A percentile compares a stretch with the other conserved stretches of the same genome.
Evolutionary conservation across 148 eudicot species (phyloP).

Genomic region (Silene uniflora): DNA sequence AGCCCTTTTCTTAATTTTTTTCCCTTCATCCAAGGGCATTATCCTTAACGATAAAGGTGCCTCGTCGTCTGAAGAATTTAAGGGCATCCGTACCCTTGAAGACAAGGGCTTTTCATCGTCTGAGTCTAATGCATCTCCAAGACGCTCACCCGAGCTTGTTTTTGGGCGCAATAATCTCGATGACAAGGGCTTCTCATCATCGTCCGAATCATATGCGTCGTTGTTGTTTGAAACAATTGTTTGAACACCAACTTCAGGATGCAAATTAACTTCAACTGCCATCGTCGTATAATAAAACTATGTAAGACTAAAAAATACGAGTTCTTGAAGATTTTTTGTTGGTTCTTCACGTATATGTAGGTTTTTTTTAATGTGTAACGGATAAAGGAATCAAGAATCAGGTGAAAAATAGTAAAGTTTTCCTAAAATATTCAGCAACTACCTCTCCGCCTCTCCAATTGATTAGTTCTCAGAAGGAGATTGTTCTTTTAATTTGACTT

Average conservation of each 20-base stretch:
- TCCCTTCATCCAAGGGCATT: background rate
- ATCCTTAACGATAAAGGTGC: background rate
- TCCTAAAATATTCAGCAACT: too few relatives aligned
- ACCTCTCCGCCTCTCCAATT: too few relatives aligned
- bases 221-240: background rate
- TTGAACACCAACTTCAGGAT: background rate
- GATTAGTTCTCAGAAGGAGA: too few relatives aligned
- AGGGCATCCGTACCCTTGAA: background rate
- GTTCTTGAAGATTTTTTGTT: too few relatives aligned
- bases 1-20: background rate
- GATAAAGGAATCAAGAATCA: too few relatives aligned
- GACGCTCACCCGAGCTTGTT: background rate
- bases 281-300: background rate
- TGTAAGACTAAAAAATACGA: too few relatives aligned
- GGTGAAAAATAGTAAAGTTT: too few relatives aligned
- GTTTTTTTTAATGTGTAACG: too few relatives aligned
- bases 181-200: background rate
- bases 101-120: conserved; percentile 5
- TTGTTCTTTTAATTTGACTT: background rate
- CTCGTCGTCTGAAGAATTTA: background rate
- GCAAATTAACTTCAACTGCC: background rate
- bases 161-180: background rate
- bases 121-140: background rate
- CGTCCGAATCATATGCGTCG: background rate
- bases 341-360: too few relatives aligned